Conservation (phyloP, 2,329 filamentous ascomycete species). For the Sarocladiaceae sp. region DNA sequence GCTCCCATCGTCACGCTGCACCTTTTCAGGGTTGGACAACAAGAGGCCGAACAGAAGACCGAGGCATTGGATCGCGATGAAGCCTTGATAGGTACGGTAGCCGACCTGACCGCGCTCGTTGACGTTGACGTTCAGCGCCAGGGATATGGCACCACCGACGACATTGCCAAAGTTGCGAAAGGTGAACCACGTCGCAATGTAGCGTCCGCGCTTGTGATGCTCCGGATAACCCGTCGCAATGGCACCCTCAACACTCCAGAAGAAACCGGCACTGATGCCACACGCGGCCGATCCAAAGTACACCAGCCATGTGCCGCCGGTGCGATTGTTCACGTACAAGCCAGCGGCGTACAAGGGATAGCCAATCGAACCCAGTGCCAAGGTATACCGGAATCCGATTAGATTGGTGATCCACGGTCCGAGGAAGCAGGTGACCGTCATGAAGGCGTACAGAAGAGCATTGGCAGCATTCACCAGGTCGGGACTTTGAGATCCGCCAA, state of each 20-base stretch:
- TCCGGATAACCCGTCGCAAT: slow-evolving; percentile 63
- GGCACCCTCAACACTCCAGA: slow-evolving; percentile 66
- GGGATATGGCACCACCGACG: slow-evolving; percentile 62
- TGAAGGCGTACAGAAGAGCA: slow-evolving; percentile 42
- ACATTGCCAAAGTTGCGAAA: slow-evolving; percentile 37
- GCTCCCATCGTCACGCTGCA: slow-evolving; percentile 38
- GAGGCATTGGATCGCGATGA: slow-evolving; percentile 43
- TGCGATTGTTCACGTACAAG: slow-evolving; percentile 43
- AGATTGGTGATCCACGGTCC: slow-evolving; percentile 22
- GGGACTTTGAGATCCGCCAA: slow-evolving; percentile 53
- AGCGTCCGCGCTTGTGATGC: slow-evolving; percentile 53
- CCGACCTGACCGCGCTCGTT: slow-evolving; percentile 51
- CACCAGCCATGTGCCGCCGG: slow-evolving; percentile 37
- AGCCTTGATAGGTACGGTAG: slow-evolving; percentile 28
- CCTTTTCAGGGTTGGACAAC: slow-evolving; percentile 39
- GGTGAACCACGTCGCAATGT: slow-evolving; percentile 50
- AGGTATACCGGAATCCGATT: slow-evolving; percentile 22
- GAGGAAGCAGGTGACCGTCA: slow-evolving; percentile 50
- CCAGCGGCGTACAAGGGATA: slow-evolving; percentile 41
- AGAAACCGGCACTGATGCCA: slow-evolving; percentile 60
- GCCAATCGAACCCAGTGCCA: slow-evolving; percentile 39
- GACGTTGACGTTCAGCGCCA: slow-evolving; percentile 55
- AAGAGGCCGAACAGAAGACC: slow-evolving; percentile 36
- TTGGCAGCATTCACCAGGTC: slow-evolving; percentile 59
- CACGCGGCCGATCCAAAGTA: slow-evolving; percentile 45